Base-by-base conservation (phyloP, 177 flowering plant genomes). In the Vitis hybrid region DNA sequence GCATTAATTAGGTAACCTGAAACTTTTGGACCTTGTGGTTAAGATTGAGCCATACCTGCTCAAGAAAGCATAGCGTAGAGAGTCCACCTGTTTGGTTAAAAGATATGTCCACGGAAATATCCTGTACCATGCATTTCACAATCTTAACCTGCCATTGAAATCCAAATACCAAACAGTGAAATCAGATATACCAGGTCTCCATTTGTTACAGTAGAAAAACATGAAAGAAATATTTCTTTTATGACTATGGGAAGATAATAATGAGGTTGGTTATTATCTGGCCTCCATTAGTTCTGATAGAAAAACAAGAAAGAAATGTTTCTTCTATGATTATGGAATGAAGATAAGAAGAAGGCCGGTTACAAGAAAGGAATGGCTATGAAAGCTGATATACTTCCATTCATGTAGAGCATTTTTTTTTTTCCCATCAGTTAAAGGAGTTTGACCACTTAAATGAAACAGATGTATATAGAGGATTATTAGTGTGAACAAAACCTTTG, bases 61-160 rank as follows among this genome's bases (percentile, higher is more conserved):
- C 86, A 24, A 83, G 71, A 52, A 83, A 83, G 70, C 81, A 79
- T 11, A 83, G 55, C 6, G 86, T 59, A 70, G 67, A 65, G n/a
- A 81, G 72, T 13, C 83, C 86, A 16, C 74, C 79, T 60, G 71
- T 56, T 62, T 81, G 84, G 62, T 83, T 83, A 72, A 83, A 83
- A 35, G 86, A 81, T 13, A 83, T 81, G 50, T 83, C 86, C 13
- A 83, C 78, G 0, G 73, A 60, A 30, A 81, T 78, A 65, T 69
- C 57, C 9, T 73, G 62, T 51, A 83, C 73, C 1, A 15, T 67
- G 75, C 81, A 83, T 62, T 83, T 83, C 46, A 83, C 76, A 70
- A 83, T 50, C 71, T 81, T 79, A 21, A 83, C 86, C 86, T 83
- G 80, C 69, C 64, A 76, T 32, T 48, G 51, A 70, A 68, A 18